Conservation (phyloP, 2,329 filamentous ascomycete species). For the Hawksworthiomyces lignivorus region DNA sequence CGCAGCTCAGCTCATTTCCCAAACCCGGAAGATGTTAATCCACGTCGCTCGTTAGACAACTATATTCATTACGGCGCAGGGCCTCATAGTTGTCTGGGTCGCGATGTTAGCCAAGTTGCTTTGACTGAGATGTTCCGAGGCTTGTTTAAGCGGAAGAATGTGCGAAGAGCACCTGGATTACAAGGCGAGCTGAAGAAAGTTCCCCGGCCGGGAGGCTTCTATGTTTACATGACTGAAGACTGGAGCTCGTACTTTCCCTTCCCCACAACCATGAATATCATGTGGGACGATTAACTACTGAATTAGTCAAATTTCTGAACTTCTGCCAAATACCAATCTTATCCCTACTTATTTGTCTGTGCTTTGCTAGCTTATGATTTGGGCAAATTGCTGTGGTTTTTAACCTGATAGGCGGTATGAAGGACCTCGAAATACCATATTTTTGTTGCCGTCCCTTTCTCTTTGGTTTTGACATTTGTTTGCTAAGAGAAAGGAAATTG, state of each 20-base stretch:
- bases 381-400: too few species aligned
- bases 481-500: too few species aligned
- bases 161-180: slow-evolving; percentile 53
- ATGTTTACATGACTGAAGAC: slow-evolving; percentile 58
- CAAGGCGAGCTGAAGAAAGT: slow-evolving; percentile 64
- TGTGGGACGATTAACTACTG: slow-evolving; percentile 36
- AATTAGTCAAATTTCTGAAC: not conserved
- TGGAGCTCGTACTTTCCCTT: slow-evolving; percentile 44
- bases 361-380: too few species aligned
- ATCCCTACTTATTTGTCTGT: not conserved
- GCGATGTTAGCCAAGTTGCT: slow-evolving; percentile 51
- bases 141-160: slow-evolving; percentile 51
- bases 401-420: too few species aligned
- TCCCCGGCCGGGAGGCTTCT: slow-evolving; percentile 43
- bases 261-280: slow-evolving; percentile 46
- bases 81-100: slow-evolving; percentile 55
- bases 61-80: slow-evolving; percentile 61
- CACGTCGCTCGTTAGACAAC: slow-evolving; percentile 52
- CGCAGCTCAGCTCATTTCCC: slow-evolving; percentile 54
- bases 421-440: too few species aligned
- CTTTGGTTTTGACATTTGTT: too few species aligned
- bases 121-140: slow-evolving; percentile 62
- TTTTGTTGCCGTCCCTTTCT: too few species aligned
- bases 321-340: not conserved
- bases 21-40: slow-evolving; percentile 51